These are phyloP conservation scores for Calamus simplicifolius DNA, from an alignment of 176 grass and related monocot genomes.

Conservation along the genomic window DNA sequence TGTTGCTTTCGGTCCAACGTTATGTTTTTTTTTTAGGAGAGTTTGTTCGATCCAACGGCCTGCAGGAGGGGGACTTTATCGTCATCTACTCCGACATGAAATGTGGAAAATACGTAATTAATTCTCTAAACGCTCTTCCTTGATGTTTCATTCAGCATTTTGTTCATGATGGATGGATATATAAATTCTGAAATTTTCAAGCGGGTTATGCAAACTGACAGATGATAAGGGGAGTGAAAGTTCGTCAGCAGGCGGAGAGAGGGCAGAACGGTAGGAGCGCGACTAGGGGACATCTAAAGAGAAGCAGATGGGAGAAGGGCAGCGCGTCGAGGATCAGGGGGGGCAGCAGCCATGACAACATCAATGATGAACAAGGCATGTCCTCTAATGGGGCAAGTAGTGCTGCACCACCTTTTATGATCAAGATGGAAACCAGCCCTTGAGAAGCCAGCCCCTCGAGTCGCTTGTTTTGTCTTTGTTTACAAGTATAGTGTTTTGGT, in stretches of 20 bases:
- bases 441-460: too few species aligned
- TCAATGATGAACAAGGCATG: too few species aligned
- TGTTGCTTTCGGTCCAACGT: not conserved
- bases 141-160: not conserved
- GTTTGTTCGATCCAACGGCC: constrained; percentile 67
- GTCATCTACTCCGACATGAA: constrained; percentile 77
- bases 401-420: too few species aligned
- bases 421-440: too few species aligned
- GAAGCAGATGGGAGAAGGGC: not conserved
- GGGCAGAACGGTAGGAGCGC: constrained; percentile 11
- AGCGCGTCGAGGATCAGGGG: too few species aligned
- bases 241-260: constrained; percentile 25
- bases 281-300: not conserved
- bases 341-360: too few species aligned
- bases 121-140: not conserved
- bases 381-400: too few species aligned
- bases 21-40: constrained; percentile 50
- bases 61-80: constrained; percentile 88
- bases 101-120: constrained; percentile 82
- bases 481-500: too few species aligned
- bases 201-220: constrained; percentile 5
- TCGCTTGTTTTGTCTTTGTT: too few species aligned
- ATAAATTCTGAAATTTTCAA: not conserved
- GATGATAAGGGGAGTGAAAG: constrained; percentile 90
- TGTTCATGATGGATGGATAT: not conserved